A percentile compares a stretch with the other conserved stretches of the same genome.
phyloP scores from a whole-genome alignment of 306 rosid genomes.

The Dryas octopetala region DNA sequence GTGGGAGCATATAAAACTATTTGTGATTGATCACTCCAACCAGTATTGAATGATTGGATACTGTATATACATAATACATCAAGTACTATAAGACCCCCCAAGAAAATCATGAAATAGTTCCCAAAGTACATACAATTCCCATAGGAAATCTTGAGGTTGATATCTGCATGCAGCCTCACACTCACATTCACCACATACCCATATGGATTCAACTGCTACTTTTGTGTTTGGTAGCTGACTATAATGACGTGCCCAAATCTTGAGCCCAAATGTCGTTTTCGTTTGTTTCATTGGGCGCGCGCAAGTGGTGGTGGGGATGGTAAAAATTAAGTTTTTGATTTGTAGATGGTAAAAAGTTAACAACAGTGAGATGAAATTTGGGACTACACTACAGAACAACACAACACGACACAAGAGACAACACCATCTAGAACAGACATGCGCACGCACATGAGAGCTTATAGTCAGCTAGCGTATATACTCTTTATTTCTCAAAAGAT shows the following conservation, averaged over 20 bases:
- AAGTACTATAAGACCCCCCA: too few relatives aligned
- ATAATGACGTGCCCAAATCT: background rate
- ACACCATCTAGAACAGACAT: too few relatives aligned
- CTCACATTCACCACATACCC: background rate
- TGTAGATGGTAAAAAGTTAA: background rate
- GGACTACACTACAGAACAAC: too few relatives aligned
- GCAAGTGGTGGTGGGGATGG: background rate
- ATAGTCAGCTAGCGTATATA: background rate
- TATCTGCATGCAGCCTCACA: too few relatives aligned
- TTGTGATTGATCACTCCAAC: too few relatives aligned
- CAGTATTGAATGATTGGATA: too few relatives aligned
- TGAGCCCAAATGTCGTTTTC: background rate
- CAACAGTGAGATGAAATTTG: background rate
- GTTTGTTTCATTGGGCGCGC: background rate
- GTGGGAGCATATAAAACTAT: too few relatives aligned
- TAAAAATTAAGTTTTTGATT: background rate
- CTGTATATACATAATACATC: too few relatives aligned
- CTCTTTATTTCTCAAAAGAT: background rate
- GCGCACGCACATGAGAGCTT: background rate
- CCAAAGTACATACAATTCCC: too few relatives aligned
- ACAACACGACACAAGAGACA: background rate
- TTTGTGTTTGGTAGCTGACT: background rate
- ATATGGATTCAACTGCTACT: background rate
- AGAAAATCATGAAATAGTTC: too few relatives aligned
- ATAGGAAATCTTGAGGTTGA: too few relatives aligned